These are phyloP conservation scores for Bretziella fagacearum DNA, from an alignment of 2,329 filamentous ascomycete species.

Conservation along the genomic window DNA sequence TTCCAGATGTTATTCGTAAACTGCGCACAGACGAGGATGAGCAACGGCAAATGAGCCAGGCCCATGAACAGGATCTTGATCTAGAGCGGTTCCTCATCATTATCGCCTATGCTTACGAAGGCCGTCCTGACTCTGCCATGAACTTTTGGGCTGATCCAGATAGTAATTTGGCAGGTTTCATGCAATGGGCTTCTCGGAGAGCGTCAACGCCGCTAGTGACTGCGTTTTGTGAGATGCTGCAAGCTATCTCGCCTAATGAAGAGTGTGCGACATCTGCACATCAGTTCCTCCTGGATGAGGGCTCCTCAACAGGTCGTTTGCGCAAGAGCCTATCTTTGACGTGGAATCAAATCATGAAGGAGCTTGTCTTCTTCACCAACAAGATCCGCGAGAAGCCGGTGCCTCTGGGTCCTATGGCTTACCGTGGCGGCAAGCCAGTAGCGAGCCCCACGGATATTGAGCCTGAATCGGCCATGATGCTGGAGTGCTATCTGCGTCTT, in stretches of 20 bases:
- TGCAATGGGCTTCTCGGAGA: constrained; percentile 91
- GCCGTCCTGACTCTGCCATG: constrained; percentile 64
- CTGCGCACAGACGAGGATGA: constrained; percentile 81
- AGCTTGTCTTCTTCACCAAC: constrained; percentile 67
- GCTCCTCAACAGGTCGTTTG: constrained; percentile 53
- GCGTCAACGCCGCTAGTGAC: constrained; percentile 92
- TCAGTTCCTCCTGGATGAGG: constrained; percentile 77
- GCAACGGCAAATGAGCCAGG: constrained; percentile 51
- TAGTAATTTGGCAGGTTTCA: constrained; percentile 81
- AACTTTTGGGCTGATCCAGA: constrained; percentile 88
- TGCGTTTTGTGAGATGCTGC: constrained; percentile 91
- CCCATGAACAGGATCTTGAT: constrained; percentile 51
- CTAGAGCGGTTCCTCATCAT: constrained; percentile 84
- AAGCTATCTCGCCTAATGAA: constrained; percentile 68
- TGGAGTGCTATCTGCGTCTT: constrained; percentile 82
- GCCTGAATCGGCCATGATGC: constrained; percentile 88
- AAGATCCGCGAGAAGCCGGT: constrained; percentile 59
- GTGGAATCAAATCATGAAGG: constrained; percentile 83
- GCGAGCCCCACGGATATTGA: constrained; percentile 60
- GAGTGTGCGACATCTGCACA: constrained; percentile 74
- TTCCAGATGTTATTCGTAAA: constrained; percentile 78
- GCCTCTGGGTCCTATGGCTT: constrained; percentile 23
- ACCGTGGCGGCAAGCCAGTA: constrained; percentile 42
- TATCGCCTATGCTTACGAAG: constrained; percentile 81
- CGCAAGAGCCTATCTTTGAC: constrained; percentile 71